Evolutionary conservation across 1,284 basidiomycete species (phyloP).

Genomic region (Veloboletus limbatus): DNA sequence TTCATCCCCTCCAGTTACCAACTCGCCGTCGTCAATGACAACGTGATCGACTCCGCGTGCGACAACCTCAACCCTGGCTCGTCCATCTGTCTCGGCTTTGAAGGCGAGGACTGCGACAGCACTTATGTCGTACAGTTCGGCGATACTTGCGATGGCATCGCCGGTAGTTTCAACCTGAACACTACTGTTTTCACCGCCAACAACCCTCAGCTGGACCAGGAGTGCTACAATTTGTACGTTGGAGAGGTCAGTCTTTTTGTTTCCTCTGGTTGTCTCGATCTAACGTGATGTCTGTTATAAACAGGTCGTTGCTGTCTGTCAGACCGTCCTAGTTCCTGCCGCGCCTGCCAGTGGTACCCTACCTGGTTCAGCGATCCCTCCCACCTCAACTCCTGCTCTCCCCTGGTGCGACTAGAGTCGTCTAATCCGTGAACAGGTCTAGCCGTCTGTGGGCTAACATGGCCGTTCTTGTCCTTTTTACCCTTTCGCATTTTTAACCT

Average conservation of each 20-base stretch:
- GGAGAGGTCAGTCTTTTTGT: slow-evolving; percentile 48
- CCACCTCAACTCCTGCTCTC: slow-evolving; percentile 39
- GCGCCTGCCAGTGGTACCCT: slow-evolving; percentile 34
- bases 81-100: slow-evolving; percentile 48
- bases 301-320: slow-evolving; percentile 53
- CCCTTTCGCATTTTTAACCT: neutral
- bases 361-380: slow-evolving; percentile 36
- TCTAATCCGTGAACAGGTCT: slow-evolving; percentile 2
- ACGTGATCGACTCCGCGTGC: slow-evolving; percentile 50
- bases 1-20: slow-evolving; percentile 54
- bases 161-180: slow-evolving; percentile 41
- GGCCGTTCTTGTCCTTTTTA: slow-evolving; percentile 29
- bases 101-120: slow-evolving; percentile 45
- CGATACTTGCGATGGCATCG: slow-evolving; percentile 52
- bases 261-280: neutral
- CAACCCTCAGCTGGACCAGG: slow-evolving; percentile 64
- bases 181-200: slow-evolving; percentile 50
- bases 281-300: neutral
- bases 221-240: slow-evolving; percentile 62
- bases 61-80: slow-evolving; percentile 51
- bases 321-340: slow-evolving; percentile 39
- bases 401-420: slow-evolving; percentile 56
- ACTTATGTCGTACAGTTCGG: slow-evolving; percentile 48
- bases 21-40: slow-evolving; percentile 58
- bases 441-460: slow-evolving; percentile 17